These are phyloP conservation scores for Apiospora arundinis DNA, from an alignment of 2,329 filamentous ascomycete species.

Conservation along the genomic window DNA sequence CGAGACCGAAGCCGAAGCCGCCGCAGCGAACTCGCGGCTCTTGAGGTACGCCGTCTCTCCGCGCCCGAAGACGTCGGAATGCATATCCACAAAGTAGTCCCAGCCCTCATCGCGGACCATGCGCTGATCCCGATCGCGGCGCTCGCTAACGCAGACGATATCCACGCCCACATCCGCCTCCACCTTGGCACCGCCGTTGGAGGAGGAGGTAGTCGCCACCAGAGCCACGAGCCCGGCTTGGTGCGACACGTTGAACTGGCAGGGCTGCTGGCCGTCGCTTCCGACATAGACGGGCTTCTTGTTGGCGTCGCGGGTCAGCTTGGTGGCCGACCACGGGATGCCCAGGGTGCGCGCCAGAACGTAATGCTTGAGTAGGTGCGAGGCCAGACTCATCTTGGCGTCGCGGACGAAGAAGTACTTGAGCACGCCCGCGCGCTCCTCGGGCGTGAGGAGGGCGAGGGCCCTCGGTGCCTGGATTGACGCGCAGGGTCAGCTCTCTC, in stretches of 20 bases:
- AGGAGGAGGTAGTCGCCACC: constrained; percentile 55
- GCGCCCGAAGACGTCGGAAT: constrained; percentile 71
- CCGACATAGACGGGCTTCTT: constrained; percentile 59
- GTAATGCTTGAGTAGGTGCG: constrained; percentile 75
- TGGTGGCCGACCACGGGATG: constrained; percentile 66
- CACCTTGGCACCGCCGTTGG: constrained; percentile 31
- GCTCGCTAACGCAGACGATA: constrained; percentile 77
- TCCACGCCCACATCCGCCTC: constrained; percentile 70
- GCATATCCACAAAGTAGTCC: constrained; percentile 71
- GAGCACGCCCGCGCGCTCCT: constrained; percentile 64
- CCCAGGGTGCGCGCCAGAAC: constrained; percentile 65
- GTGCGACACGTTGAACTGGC: constrained; percentile 79
- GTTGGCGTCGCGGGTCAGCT: constrained; percentile 60
- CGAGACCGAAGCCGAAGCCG: constrained; percentile 26
- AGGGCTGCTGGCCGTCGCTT: constrained; percentile 40
- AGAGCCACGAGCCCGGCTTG: constrained; percentile 78
- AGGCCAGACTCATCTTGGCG: constrained; percentile 76
- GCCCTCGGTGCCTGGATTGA: constrained; percentile 58
- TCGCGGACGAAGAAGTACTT: constrained; percentile 72
- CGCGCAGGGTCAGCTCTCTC: background rate
- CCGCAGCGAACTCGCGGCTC: constrained; percentile 31
- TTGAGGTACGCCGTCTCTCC: constrained; percentile 70
- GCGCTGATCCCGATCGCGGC: constrained; percentile 65
- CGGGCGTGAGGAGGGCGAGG: constrained; percentile 56
- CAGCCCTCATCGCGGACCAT: constrained; percentile 65